Conservation (phyloP, 148 eudicot genomes). For the Vaccinium darrowii region DNA sequence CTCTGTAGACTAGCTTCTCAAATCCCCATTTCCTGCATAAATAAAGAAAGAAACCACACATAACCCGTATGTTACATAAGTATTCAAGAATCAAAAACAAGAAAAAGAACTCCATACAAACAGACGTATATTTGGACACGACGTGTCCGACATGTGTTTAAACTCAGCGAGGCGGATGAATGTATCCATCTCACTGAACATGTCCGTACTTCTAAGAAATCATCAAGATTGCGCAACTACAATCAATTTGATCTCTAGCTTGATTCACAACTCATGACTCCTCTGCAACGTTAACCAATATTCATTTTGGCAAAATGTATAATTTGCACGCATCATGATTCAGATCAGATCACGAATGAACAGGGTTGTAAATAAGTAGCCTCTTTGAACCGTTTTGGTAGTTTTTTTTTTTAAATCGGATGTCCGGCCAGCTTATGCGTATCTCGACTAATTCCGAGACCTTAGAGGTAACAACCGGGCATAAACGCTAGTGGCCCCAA, state of each 20-base stretch:
- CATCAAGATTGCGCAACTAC: not conserved
- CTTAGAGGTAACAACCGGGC: too few species aligned
- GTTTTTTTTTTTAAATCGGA: not conserved
- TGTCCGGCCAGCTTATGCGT: too few species aligned
- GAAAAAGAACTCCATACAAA: not conserved
- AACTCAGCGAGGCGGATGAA: too few species aligned
- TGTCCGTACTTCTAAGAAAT: not conserved
- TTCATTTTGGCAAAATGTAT: not conserved
- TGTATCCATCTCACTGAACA: not conserved
- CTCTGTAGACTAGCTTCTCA: constrained; percentile 77
- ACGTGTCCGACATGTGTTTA: not conserved
- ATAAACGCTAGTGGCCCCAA: too few species aligned
- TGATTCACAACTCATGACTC: not conserved
- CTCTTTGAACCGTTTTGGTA: not conserved
- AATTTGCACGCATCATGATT: not conserved
- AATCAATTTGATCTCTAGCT: not conserved
- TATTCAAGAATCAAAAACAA: not conserved
- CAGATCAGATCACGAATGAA: not conserved
- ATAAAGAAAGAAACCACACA: too few species aligned
- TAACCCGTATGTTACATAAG: not conserved
- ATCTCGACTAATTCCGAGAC: too few species aligned
- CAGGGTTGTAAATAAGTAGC: not conserved
- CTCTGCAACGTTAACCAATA: not conserved
- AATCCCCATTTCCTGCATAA: constrained; percentile 77
- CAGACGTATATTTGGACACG: not conserved